Evolutionary conservation across 345 rosid genomes (phyloP), one percentile per base, ranked within the genome.

Genomic region (Citrus maxima): DNA sequence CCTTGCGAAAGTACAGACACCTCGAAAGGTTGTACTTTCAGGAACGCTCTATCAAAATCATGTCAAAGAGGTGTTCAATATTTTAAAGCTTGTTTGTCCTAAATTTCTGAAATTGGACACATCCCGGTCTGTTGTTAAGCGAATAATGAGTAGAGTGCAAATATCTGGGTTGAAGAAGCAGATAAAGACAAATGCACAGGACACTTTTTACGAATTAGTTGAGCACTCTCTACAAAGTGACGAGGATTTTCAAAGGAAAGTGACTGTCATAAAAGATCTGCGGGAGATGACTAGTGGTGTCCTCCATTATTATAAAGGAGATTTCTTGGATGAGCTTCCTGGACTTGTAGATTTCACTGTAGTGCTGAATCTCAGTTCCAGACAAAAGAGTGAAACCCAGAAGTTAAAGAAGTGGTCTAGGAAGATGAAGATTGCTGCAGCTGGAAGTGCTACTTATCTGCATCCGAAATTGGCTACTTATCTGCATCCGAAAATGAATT

Each of bases 21-120:
- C 90, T 66, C 85, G 94, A 27, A 95, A 93, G 81, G 98, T 95
- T 22, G 98, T 93, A 4, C 97, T 93, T 77, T 91, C 97, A 0
- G 97, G 99, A 65, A 95, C 98, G 2, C 88, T 95, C 56, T 95
- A 93, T 77, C 99, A 93, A 59, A 93, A 95, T 77, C 93, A 90
- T 56, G 99, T 95, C 38, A 86, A 87, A 80, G 98, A 93, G 83
- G 99, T 93, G 35, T 95, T 93, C 69, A 95, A 93, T 74, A 88
- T 95, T 65, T 60, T 95, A 78, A 88, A 95, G 46, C 97, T 95
- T 16, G 94, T 93, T 54, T 91, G 91, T n/a, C 99, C 98, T 34
- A 93, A 85, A 90, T 95, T 95, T 85, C 85, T 92, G 56, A 90
- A 80, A 78, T 68, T 80, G 78, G 88, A 86, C 56, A 76, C 81